These are phyloP conservation scores for Xylaria acuta DNA, from an alignment of 495 filamentous ascomycete genomes.

Conservation along the genomic window DNA sequence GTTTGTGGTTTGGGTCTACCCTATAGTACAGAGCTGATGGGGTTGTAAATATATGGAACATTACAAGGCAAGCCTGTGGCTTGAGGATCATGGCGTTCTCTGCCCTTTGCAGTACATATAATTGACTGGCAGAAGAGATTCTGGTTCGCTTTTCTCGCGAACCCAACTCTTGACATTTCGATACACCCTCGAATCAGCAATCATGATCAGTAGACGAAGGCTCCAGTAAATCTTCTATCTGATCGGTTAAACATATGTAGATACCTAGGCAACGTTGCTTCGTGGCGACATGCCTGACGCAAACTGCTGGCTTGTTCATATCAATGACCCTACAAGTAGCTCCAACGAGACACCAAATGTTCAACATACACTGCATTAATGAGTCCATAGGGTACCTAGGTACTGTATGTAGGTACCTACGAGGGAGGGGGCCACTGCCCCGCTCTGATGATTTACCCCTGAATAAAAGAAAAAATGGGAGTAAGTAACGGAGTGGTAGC, in stretches of 20 bases:
- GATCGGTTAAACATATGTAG: neutral
- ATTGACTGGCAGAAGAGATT: constrained; percentile 9
- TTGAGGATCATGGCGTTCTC: constrained; percentile 16
- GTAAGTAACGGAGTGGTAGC: neutral
- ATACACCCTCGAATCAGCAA: neutral
- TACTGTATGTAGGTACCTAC: neutral
- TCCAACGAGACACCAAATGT: neutral
- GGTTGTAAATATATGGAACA: constrained; percentile 21
- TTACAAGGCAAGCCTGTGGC: constrained; percentile 20
- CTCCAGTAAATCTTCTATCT: neutral
- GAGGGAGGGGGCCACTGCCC: neutral
- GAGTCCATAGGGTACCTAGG: neutral
- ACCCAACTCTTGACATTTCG: neutral
- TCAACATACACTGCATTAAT: neutral
- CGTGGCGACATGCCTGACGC: neutral
- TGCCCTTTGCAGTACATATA: constrained; percentile 8
- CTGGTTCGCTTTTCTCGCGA: neutral
- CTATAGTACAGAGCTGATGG: constrained; percentile 25
- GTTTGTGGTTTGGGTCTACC: constrained; percentile 38
- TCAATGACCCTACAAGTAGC: too few relatives aligned
- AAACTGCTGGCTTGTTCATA: too few relatives aligned
- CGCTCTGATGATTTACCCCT: neutral
- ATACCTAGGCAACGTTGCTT: neutral
- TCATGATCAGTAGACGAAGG: neutral
- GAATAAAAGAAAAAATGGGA: neutral